These are phyloP conservation scores for Vigna hirtella DNA, from an alignment of 306 rosid species.

Conservation along the genomic window DNA sequence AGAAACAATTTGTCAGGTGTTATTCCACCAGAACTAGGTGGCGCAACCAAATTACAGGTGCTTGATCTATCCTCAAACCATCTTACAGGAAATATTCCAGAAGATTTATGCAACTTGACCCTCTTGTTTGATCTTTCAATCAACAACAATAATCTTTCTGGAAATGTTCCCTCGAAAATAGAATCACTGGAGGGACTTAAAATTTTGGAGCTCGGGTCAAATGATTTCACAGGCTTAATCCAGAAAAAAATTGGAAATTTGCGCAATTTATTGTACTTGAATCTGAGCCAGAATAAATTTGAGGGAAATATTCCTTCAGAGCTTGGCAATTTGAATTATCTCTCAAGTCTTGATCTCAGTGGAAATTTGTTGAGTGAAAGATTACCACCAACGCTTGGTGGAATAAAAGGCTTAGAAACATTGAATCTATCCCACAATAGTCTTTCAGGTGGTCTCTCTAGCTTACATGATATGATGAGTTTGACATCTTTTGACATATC, in stretches of 20 bases:
- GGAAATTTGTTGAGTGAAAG: background rate
- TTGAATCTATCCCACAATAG: constrained; percentile 42
- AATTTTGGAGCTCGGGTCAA: background rate
- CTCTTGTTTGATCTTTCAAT: background rate
- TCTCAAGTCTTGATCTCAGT: background rate
- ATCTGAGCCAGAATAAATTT: constrained; percentile 26
- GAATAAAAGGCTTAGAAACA: constrained; percentile 20
- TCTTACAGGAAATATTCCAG: constrained; percentile 45
- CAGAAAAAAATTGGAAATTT: constrained; percentile 20
- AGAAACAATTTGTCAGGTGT: constrained; percentile 22
- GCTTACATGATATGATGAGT: background rate
- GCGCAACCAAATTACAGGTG: constrained; percentile 3
- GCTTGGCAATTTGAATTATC: constrained; percentile 4
- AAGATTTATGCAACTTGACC: constrained; percentile 33
- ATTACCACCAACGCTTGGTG: constrained; percentile 32
- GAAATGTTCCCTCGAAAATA: constrained; percentile 8
- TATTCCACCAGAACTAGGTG: constrained; percentile 34
- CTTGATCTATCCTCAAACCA: constrained; percentile 45
- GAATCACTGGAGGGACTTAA: background rate
- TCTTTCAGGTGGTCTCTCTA: constrained; percentile 1
- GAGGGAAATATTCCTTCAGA: constrained; percentile 10
- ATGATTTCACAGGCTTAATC: constrained; percentile 23
- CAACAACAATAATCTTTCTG: constrained; percentile 3
- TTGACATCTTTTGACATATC: background rate
- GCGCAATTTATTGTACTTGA: background rate